Percentiles rank a stretch among this genome's conserved stretches.
phyloP scores from a whole-genome alignment of 305 asterid genomes.

The Solanum hybrid region DNA sequence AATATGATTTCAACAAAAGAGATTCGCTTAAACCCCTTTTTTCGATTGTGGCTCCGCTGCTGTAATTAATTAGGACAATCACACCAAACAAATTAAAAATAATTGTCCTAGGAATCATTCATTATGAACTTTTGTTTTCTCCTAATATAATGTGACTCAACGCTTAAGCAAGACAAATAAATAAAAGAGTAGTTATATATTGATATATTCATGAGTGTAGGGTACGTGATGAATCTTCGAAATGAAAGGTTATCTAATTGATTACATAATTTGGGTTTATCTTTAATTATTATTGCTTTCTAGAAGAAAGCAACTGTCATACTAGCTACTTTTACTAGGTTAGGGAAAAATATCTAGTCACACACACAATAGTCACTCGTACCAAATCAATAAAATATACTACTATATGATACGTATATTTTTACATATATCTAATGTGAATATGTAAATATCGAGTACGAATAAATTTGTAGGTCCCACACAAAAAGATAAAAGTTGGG shows the following conservation, averaged over 20 bases:
- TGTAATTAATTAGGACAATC: background rate
- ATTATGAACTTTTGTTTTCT: background rate
- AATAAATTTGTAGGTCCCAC: background rate
- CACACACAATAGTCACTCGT: background rate
- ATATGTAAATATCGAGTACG: background rate
- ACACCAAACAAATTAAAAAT: background rate
- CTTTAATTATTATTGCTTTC: conserved; percentile 3
- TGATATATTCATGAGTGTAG: background rate
- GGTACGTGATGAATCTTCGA: background rate
- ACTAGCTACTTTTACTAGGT: background rate
- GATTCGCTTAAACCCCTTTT: background rate
- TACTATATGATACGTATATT: background rate
- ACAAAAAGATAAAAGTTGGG: background rate
- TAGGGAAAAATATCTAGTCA: background rate
- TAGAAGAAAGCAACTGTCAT: conserved; percentile 12
- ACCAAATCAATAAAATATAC: background rate
- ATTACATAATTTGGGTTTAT: background rate
- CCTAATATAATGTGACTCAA: background rate
- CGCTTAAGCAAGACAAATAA: background rate
- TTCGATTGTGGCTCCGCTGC: fast-evolving
- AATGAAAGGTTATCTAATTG: conserved; percentile 2
- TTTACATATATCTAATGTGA: background rate
- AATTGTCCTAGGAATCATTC: background rate
- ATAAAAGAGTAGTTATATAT: background rate
- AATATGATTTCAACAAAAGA: too few relatives aligned